A percentile compares a stretch with the other conserved stretches of the same genome.
Conservation (phyloP, 768 basidiomycete genomes). For the Calocera cornea region DNA sequence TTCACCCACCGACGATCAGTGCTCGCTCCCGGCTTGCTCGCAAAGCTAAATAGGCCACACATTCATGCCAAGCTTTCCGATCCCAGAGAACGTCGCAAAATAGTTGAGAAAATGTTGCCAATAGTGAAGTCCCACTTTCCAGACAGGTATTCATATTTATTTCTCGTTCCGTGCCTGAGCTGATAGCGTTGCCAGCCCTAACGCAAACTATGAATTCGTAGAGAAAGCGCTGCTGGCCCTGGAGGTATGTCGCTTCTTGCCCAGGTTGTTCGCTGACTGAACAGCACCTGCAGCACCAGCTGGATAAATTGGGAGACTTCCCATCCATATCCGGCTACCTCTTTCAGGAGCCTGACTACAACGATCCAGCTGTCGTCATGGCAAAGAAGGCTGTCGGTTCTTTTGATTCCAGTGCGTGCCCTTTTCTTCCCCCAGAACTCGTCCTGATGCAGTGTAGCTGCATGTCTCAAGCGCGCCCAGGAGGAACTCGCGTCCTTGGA, state of each 20-base stretch:
- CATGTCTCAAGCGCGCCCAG: slow-evolving; percentile 9
- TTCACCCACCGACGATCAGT: slow-evolving; percentile 75
- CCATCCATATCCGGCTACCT: slow-evolving; percentile 57
- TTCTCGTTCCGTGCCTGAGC: neutral
- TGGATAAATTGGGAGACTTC: slow-evolving; percentile 59
- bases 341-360: slow-evolving; percentile 56
- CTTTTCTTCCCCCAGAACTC: slow-evolving; percentile 8
- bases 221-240: neutral
- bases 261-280: neutral
- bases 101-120: slow-evolving; percentile 43
- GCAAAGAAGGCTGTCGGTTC: too few relatives aligned
- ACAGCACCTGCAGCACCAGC: slow-evolving; percentile 40
- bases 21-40: slow-evolving; percentile 65
- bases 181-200: neutral
- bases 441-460: slow-evolving; percentile 4
- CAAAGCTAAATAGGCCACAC: slow-evolving; percentile 80
- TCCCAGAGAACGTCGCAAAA: slow-evolving; percentile 35
- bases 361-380: slow-evolving; percentile 38
- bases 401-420: too few relatives aligned
- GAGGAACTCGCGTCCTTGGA: neutral
- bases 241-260: neutral
- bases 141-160: slow-evolving; percentile 32
- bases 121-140: slow-evolving; percentile 47
- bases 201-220: neutral
- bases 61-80: slow-evolving; percentile 43